phyloP scores from a whole-genome alignment of 805 yeast species.

The Sungouiella blattae region DNA sequence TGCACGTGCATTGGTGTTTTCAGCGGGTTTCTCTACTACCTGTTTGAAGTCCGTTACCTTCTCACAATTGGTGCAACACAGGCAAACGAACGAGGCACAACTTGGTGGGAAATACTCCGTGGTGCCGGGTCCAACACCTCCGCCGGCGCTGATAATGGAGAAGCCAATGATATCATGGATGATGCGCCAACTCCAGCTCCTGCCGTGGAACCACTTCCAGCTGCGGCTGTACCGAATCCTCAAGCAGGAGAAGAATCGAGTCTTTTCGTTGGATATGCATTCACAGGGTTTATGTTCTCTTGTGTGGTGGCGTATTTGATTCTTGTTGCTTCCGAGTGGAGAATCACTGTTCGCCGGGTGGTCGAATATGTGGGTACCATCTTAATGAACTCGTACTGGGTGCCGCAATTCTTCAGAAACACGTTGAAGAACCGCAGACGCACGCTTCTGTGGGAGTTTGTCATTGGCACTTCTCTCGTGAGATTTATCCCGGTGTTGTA shows the following conservation, averaged over 20 bases:
- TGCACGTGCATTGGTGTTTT: conserved; percentile 67
- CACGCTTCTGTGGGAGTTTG: conserved; percentile 65
- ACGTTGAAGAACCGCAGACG: conserved; percentile 65
- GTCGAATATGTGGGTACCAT: conserved; percentile 57
- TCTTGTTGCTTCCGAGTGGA: conserved; percentile 52
- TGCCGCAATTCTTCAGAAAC: conserved; percentile 84
- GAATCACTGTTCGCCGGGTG: conserved; percentile 46
- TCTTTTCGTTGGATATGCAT: background rate
- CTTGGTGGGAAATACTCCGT: conserved; percentile 61
- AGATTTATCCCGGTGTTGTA: conserved; percentile 66
- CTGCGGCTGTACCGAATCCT: conserved; percentile 4
- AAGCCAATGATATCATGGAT: background rate
- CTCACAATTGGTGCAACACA: conserved; percentile 66
- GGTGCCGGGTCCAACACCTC: background rate
- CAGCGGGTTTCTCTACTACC: conserved; percentile 63
- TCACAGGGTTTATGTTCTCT: background rate
- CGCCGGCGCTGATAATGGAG: background rate
- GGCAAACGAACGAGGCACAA: conserved; percentile 64
- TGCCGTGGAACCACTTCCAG: conserved; percentile 5
- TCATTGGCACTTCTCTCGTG: conserved; percentile 62
- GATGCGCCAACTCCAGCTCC: conserved; percentile 8
- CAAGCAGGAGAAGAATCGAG: conserved; percentile 2
- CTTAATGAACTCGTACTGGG: conserved; percentile 69
- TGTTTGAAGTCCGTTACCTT: conserved; percentile 75
- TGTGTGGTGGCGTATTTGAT: background rate